phyloP scores from a whole-genome alignment of 768 basidiomycete genomes.

The Paxillus ammoniavirescens region DNA sequence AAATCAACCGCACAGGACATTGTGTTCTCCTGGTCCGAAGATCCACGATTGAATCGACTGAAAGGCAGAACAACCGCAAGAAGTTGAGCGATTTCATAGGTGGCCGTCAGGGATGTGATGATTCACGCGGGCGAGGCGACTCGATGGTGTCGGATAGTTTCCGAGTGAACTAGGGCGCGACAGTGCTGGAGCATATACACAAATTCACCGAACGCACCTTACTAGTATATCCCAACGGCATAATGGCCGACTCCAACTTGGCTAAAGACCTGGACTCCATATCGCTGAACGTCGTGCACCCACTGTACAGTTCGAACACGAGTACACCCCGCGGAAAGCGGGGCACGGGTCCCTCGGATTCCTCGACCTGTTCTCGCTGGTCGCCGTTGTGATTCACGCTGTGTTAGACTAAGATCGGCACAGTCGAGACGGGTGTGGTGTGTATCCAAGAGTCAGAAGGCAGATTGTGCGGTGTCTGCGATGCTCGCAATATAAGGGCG shows the following conservation, averaged over 20 bases:
- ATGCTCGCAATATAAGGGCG: slow-evolving; percentile 69
- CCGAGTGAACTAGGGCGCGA: no score
- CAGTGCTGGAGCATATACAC: background rate
- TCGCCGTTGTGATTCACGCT: slow-evolving; percentile 40
- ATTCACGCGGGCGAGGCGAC: no score
- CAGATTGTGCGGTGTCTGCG: slow-evolving; percentile 84
- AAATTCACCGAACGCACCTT: slow-evolving; percentile 51
- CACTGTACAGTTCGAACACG: slow-evolving; percentile 74
- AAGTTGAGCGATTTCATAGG: no score
- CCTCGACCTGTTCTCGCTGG: slow-evolving; percentile 50
- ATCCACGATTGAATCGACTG: no score
- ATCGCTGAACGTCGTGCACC: slow-evolving; percentile 62
- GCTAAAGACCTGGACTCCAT: slow-evolving; percentile 75
- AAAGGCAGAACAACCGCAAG: no score
- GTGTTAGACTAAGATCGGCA: no score
- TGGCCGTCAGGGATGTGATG: no score
- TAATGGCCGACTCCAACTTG: slow-evolving; percentile 67
- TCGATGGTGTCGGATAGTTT: no score
- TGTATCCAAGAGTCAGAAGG: slow-evolving; percentile 61
- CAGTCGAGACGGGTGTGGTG: no score
- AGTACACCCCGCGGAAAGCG: slow-evolving; percentile 83
- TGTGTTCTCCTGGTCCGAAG: no score
- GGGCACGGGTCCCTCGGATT: slow-evolving; percentile 74
- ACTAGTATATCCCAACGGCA: slow-evolving; percentile 74
- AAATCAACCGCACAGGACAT: no score